Percentiles rank a stretch among this genome's conserved stretches.
These are phyloP conservation scores for Exophiala sideris DNA, from an alignment of 2,329 filamentous ascomycete genomes.

Conservation along the genomic window DNA sequence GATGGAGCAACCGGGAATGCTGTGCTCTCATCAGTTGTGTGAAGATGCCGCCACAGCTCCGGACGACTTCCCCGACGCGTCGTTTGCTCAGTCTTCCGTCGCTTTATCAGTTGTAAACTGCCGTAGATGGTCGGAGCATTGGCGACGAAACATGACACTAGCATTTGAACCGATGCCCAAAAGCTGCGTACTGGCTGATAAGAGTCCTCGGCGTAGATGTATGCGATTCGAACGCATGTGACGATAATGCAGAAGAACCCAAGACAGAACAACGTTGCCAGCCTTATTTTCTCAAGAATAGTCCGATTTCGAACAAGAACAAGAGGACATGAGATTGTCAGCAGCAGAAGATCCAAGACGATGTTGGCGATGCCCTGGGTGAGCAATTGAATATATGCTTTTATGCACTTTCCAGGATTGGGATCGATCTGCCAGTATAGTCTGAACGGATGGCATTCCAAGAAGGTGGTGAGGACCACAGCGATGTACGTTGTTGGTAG, in stretches of 20 bases:
- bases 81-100: constrained; percentile 19
- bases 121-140: constrained; percentile 39
- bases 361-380: constrained; percentile 36
- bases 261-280: constrained; percentile 37
- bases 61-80: constrained; percentile 18
- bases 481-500: constrained; percentile 34
- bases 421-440: constrained; percentile 58
- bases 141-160: constrained; percentile 35
- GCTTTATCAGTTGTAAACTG: constrained; percentile 15
- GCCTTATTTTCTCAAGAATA: constrained; percentile 31
- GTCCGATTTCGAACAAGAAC: constrained; percentile 23
- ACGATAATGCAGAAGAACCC: constrained; percentile 41
- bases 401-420: constrained; percentile 36
- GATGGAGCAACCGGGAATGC: constrained; percentile 6
- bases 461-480: constrained; percentile 35
- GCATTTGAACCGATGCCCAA: constrained; percentile 41
- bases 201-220: constrained; percentile 36
- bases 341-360: constrained; percentile 32
- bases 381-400: constrained; percentile 35
- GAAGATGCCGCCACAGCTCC: constrained; percentile 24
- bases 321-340: constrained; percentile 34
- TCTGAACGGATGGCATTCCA: constrained; percentile 45
- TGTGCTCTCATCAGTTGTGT: constrained; percentile 13
- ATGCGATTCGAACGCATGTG: constrained; percentile 39
- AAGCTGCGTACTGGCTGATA: constrained; percentile 38